Percentiles rank a stretch among this genome's conserved stretches.
These are phyloP conservation scores for Datura wrightii DNA, from an alignment of 257 asterid genomes.

Conservation along the genomic window DNA sequence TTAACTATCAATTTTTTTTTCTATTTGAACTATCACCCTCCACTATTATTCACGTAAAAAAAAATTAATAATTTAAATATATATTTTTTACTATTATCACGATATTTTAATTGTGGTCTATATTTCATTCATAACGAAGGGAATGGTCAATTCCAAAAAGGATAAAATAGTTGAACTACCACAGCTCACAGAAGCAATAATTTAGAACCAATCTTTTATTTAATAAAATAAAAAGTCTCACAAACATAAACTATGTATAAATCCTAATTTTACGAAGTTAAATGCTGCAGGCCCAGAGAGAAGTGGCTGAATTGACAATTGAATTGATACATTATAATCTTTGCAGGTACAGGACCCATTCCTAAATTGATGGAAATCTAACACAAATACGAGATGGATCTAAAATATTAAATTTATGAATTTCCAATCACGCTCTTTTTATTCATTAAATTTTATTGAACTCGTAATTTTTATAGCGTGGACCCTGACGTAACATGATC, in stretches of 20 bases:
- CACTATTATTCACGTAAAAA: too few relatives aligned
- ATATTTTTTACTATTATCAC: too few relatives aligned
- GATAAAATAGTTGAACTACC: background rate
- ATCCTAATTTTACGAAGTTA: background rate
- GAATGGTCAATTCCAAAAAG: background rate
- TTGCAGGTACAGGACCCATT: slow-evolving; percentile 66
- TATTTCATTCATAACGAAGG: too few relatives aligned
- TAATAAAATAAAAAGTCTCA: background rate
- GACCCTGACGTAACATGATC: too few relatives aligned
- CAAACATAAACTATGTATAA: background rate
- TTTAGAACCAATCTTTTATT: background rate
- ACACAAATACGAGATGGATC: background rate
- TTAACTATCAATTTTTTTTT: too few relatives aligned
- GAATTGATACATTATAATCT: slow-evolving; percentile 42
- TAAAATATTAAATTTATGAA: background rate
- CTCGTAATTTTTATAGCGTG: too few relatives aligned
- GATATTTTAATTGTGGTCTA: too few relatives aligned
- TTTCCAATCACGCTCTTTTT: background rate
- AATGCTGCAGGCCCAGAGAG: background rate
- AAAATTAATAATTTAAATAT: too few relatives aligned
- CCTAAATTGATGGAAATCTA: slow-evolving; percentile 61
- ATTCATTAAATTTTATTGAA: background rate
- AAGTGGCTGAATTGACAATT: background rate
- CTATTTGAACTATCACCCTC: too few relatives aligned
- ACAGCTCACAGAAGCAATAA: background rate